phyloP scores from a whole-genome alignment of 169 alveolate species.

The Sarcocystis neurona region DNA sequence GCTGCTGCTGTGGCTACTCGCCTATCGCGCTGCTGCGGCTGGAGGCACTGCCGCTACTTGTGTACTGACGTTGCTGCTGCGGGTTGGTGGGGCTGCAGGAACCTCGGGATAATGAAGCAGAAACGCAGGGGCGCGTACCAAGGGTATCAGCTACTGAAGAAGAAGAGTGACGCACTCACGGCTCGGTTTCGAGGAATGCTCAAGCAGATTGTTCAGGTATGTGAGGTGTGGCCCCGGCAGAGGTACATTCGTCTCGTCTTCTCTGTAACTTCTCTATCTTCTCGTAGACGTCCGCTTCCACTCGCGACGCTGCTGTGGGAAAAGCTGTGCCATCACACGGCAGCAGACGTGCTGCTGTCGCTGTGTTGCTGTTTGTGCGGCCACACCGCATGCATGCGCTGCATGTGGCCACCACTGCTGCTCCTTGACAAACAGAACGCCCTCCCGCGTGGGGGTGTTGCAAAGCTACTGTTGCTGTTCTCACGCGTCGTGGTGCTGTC shows the following conservation, averaged over 20 bases:
- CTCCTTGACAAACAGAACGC: too few species aligned
- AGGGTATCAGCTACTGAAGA: conserved; percentile 87
- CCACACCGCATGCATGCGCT: too few species aligned
- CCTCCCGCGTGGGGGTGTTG: too few species aligned
- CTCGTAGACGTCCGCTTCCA: neutral
- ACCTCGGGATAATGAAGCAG: conserved; percentile 70
- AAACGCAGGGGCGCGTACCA: conserved; percentile 86
- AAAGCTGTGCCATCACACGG: too few species aligned
- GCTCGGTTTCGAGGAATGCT: conserved; percentile 85
- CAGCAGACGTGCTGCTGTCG: too few species aligned
- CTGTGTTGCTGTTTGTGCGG: too few species aligned
- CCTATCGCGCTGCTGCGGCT: neutral
- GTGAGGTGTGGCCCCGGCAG: neutral
- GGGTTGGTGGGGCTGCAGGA: too few species aligned
- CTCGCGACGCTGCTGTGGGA: neutral
- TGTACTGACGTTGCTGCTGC: conserved; percentile 8
- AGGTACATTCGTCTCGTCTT: too few species aligned
- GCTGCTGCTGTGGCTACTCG: neutral
- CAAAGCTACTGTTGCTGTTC: too few species aligned
- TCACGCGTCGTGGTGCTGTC: too few species aligned
- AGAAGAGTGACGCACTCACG: conserved; percentile 90
- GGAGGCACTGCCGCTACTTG: conserved; percentile 2
- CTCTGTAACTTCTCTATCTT: too few species aligned
- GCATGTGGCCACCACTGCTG: too few species aligned
- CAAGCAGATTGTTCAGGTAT: conserved; percentile 77